Conservation (phyloP, 176 grass and related monocot genomes). For the Oropetium thomaeum region DNA sequence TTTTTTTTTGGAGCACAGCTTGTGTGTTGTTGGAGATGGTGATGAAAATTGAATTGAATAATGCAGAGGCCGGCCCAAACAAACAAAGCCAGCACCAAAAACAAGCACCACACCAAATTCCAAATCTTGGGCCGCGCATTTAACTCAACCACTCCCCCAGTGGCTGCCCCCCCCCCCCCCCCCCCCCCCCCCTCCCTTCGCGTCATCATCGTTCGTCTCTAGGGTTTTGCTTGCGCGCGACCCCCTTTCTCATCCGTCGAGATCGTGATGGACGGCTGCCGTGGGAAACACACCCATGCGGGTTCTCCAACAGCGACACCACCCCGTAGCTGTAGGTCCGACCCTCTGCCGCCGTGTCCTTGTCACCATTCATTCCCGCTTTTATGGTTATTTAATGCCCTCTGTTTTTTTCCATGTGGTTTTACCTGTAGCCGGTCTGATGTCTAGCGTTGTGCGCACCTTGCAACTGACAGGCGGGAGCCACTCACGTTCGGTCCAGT, state of each 20-base stretch:
- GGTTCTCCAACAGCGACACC: slow-evolving; percentile 8
- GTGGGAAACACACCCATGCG: not conserved
- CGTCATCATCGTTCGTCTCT: not conserved
- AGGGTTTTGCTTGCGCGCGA: slow-evolving; percentile 35
- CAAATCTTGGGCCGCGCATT: slow-evolving; percentile 60
- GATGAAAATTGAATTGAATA: slow-evolving; percentile 39
- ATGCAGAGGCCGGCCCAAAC: too few species aligned
- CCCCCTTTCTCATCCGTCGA: not conserved
- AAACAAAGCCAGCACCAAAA: slow-evolving; percentile 26
- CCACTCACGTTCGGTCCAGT: not conserved
- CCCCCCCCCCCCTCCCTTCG: not conserved
- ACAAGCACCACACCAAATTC: slow-evolving; percentile 36
- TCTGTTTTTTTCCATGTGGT: slow-evolving; percentile 41
- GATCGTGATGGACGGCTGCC: slow-evolving; percentile 21
- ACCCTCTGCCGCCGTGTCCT: slow-evolving; percentile 46
- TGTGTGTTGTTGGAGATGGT: not conserved
- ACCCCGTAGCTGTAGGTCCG: slow-evolving; percentile 52
- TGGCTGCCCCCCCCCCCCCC: slow-evolving; percentile 15
- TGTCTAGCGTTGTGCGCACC: not conserved
- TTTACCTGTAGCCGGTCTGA: not conserved
- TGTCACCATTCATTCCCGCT: slow-evolving; percentile 51
- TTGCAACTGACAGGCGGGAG: not conserved
- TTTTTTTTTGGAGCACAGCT: too few species aligned
- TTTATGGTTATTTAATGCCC: slow-evolving; percentile 68
- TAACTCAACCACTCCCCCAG: slow-evolving; percentile 49